Conservation (phyloP, 2,329 filamentous ascomycete genomes). For the Scedosporium apiospermum region DNA sequence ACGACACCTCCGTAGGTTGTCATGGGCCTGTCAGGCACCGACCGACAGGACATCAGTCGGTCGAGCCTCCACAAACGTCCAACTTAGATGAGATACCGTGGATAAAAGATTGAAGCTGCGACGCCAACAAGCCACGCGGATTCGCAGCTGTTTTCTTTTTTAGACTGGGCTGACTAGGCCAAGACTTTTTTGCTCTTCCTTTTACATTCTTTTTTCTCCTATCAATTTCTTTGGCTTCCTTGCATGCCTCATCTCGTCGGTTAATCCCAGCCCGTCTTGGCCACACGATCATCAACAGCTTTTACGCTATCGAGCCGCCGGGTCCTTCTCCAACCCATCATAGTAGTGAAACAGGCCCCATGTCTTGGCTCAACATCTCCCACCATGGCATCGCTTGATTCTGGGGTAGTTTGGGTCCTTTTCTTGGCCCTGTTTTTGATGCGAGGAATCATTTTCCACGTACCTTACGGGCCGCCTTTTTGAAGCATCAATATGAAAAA, state of each 20-base stretch:
- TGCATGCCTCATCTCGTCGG: conserved; percentile 1
- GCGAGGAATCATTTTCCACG: neutral
- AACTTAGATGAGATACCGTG: neutral
- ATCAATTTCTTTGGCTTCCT: neutral
- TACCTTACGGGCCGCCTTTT: neutral
- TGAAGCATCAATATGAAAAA: neutral
- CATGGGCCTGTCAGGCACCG: neutral
- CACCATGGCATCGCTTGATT: neutral
- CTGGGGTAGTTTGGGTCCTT: neutral
- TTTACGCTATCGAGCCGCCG: conserved; percentile 1
- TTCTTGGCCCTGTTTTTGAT: neutral
- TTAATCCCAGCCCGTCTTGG: conserved; percentile 7
- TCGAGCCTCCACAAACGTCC: neutral
- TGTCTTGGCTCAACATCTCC: neutral
- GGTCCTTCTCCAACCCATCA: neutral
- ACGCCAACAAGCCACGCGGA: too few species aligned
- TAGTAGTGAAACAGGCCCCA: neutral
- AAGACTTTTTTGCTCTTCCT: neutral
- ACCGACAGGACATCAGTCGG: neutral
- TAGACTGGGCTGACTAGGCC: neutral
- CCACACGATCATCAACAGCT: conserved; percentile 1
- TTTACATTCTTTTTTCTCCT: neutral
- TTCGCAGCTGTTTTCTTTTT: neutral
- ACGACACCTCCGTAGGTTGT: neutral
- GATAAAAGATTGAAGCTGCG: too few species aligned